phyloP scores from a whole-genome alignment of 345 rosid genomes.

The Gossypium rotundifolium region DNA sequence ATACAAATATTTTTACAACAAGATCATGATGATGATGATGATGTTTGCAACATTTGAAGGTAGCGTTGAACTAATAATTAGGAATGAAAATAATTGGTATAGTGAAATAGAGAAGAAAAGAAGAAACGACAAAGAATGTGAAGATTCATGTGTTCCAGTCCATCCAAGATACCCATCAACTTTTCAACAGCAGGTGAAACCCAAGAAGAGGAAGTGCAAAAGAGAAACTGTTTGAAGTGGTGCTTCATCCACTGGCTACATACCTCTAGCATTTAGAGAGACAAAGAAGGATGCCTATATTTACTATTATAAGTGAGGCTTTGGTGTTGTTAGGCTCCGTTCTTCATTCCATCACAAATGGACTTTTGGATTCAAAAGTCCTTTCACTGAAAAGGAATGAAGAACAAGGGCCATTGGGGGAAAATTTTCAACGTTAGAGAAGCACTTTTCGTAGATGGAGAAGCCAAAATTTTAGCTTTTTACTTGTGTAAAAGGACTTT shows the following conservation, averaged over 20 bases:
- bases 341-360: too few relatives aligned
- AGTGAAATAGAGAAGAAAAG: background rate
- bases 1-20: too few relatives aligned
- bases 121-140: background rate
- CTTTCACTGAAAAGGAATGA: too few relatives aligned
- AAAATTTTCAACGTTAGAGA: too few relatives aligned
- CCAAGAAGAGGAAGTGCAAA: background rate
- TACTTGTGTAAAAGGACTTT: too few relatives aligned
- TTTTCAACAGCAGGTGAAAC: background rate
- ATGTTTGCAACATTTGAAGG: background rate
- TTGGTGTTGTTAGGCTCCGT: background rate
- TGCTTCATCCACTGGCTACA: background rate
- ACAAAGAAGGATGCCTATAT: constrained; percentile 9
- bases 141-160: background rate
- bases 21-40: background rate
- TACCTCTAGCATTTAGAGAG: constrained; percentile 8
- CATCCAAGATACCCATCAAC: background rate
- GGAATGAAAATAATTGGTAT: background rate
- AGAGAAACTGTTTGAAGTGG: background rate
- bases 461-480: too few relatives aligned
- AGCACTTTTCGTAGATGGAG: too few relatives aligned
- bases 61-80: background rate
- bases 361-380: too few relatives aligned
- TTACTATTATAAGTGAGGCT: background rate
- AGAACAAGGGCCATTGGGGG: too few relatives aligned